These are phyloP conservation scores for Dicorynia guianensis DNA, from an alignment of 306 rosid species.

Conservation along the genomic window DNA sequence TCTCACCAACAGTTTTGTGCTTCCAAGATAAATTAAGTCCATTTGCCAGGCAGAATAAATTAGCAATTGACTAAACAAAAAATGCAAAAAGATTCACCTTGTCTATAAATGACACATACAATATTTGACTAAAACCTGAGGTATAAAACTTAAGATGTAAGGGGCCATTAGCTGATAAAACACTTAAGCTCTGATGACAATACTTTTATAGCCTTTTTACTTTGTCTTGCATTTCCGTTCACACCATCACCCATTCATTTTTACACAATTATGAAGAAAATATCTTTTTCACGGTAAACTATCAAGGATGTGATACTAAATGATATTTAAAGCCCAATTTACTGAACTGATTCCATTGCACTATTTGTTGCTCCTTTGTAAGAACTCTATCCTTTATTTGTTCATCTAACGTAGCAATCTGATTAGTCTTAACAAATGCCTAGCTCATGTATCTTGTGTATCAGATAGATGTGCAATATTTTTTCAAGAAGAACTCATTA, in stretches of 20 bases:
- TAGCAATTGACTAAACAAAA: conserved; percentile 17
- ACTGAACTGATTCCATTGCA: conserved; percentile 25
- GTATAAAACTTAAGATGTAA: background rate
- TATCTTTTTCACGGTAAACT: conserved; percentile 15
- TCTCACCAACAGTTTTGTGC: conserved; percentile 20
- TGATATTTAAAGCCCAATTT: conserved; percentile 15
- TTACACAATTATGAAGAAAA: conserved; percentile 15
- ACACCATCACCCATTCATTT: conserved; percentile 21
- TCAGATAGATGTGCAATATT: background rate
- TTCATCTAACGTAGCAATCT: conserved; percentile 12
- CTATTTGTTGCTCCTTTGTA: conserved; percentile 27
- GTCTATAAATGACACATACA: background rate
- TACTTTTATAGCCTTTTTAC: conserved; percentile 12
- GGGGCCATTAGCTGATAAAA: conserved; percentile 18
- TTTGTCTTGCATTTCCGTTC: background rate
- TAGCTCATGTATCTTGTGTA: background rate
- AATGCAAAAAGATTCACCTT: conserved; percentile 27
- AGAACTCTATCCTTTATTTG: conserved; percentile 30
- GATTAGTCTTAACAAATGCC: conserved; percentile 11
- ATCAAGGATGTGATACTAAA: conserved; percentile 24
- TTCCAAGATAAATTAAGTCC: conserved; percentile 19
- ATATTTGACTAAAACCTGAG: conserved; percentile 25
- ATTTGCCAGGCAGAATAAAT: conserved; percentile 31
- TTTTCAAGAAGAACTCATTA: conserved; percentile 11
- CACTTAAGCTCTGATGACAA: conserved; percentile 10